phyloP scores from a whole-genome alignment of 1,284 basidiomycete genomes.

The Tilletia setariae region DNA sequence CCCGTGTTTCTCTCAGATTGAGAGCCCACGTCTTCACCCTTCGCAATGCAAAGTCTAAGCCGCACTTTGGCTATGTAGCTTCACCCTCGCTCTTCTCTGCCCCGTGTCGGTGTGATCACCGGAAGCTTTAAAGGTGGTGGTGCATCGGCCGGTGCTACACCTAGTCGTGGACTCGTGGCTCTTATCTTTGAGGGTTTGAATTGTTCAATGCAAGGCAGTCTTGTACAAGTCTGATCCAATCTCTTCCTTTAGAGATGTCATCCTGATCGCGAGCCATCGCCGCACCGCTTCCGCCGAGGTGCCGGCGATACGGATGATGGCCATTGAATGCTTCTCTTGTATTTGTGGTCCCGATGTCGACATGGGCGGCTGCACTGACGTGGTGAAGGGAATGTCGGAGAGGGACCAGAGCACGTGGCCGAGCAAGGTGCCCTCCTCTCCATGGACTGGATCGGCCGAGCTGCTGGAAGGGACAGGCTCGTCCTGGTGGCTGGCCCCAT shows the following conservation, averaged over 20 bases:
- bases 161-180: too few relatives aligned
- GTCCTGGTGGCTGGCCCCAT: too few relatives aligned
- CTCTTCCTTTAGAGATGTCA: background rate
- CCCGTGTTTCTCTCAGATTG: too few relatives aligned
- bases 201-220: background rate
- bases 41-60: too few relatives aligned
- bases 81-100: too few relatives aligned
- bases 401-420: conserved; percentile 12
- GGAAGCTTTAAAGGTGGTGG: too few relatives aligned
- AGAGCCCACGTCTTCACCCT: too few relatives aligned
- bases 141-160: too few relatives aligned
- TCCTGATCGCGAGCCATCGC: background rate
- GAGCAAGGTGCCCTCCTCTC: background rate
- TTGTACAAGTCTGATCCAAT: conserved; percentile 15
- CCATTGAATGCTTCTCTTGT: background rate
- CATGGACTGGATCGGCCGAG: background rate
- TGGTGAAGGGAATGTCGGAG: conserved; percentile 5
- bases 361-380: background rate
- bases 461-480: background rate
- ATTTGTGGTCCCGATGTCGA: too few relatives aligned
- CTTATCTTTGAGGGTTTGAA: too few relatives aligned
- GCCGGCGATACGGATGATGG: background rate
- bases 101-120: too few relatives aligned
- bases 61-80: too few relatives aligned
- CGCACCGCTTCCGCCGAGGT: conserved; percentile 1